Evolutionary conservation across 2,329 filamentous ascomycete genomes (phyloP).

Genomic region (Metarhizium anisopliae): DNA sequence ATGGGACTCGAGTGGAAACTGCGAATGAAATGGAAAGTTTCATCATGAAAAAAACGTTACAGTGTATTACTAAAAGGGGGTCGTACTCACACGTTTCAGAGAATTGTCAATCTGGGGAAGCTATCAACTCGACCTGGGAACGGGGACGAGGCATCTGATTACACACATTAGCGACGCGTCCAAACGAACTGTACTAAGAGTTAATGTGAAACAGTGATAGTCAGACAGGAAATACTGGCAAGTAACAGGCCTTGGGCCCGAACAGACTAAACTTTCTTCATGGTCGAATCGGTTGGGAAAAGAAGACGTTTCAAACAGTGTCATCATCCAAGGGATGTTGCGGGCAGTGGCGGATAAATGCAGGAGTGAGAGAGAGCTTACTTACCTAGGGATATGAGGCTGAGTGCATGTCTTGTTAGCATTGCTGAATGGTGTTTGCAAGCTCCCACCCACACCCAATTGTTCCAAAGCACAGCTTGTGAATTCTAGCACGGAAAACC

Average conservation of each 20-base stretch:
- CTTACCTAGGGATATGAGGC: constrained; percentile 8
- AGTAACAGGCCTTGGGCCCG: constrained; percentile 73
- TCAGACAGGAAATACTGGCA: constrained; percentile 86
- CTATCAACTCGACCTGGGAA: no score
- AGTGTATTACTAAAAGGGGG: constrained; percentile 1
- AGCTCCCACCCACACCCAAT: not conserved
- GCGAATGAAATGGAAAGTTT: constrained; percentile 71
- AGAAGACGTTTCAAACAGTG: constrained; percentile 64
- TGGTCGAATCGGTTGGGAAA: constrained; percentile 83
- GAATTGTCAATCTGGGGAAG: not conserved
- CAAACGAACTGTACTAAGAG: not conserved
- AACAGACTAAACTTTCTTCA: constrained; percentile 66
- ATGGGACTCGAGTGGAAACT: constrained; percentile 76
- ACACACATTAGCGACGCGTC: not conserved
- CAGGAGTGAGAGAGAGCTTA: constrained; percentile 13
- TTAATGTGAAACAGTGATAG: constrained; percentile 7
- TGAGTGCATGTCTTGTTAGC: not conserved
- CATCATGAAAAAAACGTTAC: constrained; percentile 44
- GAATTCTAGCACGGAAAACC: not conserved
- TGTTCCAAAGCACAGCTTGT: not conserved
- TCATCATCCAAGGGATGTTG: constrained; percentile 53
- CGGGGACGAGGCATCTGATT: not conserved
- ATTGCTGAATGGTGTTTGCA: not conserved
- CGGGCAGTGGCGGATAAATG: constrained; percentile 7
- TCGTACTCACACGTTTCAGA: not conserved